phyloP scores from a whole-genome alignment of 257 asterid genomes.

The Schizonepeta tenuifolia region DNA sequence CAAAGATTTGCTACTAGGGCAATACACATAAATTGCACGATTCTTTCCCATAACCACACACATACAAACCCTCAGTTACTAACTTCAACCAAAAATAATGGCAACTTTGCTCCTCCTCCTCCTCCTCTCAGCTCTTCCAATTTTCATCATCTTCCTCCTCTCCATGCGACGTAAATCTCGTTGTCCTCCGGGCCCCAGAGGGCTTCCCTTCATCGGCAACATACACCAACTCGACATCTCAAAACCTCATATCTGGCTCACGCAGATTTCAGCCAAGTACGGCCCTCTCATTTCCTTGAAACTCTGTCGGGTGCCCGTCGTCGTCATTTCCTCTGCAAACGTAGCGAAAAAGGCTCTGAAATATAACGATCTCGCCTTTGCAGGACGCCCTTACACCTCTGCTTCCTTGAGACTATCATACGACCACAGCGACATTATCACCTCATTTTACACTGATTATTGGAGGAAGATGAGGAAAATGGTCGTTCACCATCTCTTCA shows the following conservation, averaged over 20 bases:
- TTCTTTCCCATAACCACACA: background rate
- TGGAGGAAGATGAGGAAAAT: conserved; percentile 23
- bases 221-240: background rate
- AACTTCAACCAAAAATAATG: background rate
- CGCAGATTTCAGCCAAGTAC: background rate
- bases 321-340: conserved; percentile 10
- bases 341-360: conserved; percentile 19
- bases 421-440: background rate
- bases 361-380: conserved; percentile 3
- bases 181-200: background rate
- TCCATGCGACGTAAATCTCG: background rate
- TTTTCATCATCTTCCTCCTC: background rate
- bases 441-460: background rate
- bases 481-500: conserved; percentile 23
- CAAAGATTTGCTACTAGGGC: too few species aligned
- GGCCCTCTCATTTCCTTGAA: conserved; percentile 3
- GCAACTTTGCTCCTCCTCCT: background rate
- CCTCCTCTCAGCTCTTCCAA: background rate
- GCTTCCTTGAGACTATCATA: background rate
- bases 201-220: conserved; percentile 1
- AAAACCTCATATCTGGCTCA: background rate
- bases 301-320: background rate
- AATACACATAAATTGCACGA: background rate
- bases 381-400: background rate
- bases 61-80: background rate